Percentiles rank a stretch among this genome's conserved stretches.
Conservation (phyloP, 768 basidiomycete genomes). For the Lactifluus hygrophoroides region DNA sequence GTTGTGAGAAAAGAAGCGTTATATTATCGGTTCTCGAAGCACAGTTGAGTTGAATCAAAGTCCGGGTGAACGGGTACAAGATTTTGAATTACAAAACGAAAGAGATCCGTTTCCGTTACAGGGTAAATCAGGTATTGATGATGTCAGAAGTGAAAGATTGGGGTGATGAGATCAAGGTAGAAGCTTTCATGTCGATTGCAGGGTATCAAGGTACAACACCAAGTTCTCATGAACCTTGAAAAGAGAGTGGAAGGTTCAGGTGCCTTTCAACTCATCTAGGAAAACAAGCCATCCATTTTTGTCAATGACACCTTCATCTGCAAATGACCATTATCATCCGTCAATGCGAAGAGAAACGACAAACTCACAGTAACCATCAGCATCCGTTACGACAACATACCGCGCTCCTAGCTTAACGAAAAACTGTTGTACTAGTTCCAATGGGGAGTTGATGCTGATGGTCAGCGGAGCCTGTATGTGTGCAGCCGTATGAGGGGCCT, state of each 20-base stretch:
- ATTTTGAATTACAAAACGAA: not conserved
- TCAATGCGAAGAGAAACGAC: not conserved
- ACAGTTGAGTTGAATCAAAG: not conserved
- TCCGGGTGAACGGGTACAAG: not conserved
- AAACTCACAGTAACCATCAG: slow-evolving; percentile 71
- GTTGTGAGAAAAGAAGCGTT: not conserved
- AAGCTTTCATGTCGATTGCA: not conserved
- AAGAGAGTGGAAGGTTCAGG: not conserved
- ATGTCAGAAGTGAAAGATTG: not conserved
- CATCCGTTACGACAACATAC: slow-evolving; percentile 79
- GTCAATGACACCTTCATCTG: slow-evolving; percentile 86
- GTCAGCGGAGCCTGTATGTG: slow-evolving; percentile 86
- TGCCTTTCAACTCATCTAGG: slow-evolving; percentile 61
- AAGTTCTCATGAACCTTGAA: not conserved
- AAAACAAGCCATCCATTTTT: slow-evolving; percentile 94
- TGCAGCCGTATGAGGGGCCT: not conserved
- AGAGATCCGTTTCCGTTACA: not conserved
- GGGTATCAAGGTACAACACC: not conserved
- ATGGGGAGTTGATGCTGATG: slow-evolving; percentile 72
- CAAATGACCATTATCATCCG: not conserved
- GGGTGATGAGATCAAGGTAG: not conserved
- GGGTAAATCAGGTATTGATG: too few relatives aligned
- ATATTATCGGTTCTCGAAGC: not conserved
- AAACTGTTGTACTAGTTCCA: slow-evolving; percentile 89
- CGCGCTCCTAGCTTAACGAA: slow-evolving; percentile 92